These are phyloP conservation scores for Cutaneotrichosporon sp. DNA, from an alignment of 1,284 basidiomycete genomes.

Conservation along the genomic window DNA sequence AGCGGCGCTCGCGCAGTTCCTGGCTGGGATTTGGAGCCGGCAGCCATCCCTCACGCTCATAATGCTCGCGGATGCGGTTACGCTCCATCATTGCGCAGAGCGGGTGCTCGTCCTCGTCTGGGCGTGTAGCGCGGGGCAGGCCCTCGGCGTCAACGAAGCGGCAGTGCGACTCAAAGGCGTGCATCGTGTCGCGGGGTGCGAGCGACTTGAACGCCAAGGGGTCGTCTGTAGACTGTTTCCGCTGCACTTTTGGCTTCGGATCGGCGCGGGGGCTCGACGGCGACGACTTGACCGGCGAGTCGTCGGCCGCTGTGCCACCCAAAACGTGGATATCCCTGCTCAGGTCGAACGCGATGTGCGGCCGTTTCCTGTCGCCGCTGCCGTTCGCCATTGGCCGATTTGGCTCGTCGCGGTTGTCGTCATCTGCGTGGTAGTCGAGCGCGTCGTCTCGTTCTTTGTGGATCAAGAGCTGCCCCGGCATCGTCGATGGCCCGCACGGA, in stretches of 20 bases:
- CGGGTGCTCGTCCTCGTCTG: constrained; percentile 2
- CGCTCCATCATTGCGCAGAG: constrained; percentile 14
- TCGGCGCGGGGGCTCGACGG: neutral
- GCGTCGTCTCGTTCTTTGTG: constrained; percentile 4
- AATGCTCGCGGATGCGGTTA: constrained; percentile 22
- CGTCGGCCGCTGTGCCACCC: constrained; percentile 6
- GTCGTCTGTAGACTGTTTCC: neutral
- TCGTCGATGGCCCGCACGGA: neutral
- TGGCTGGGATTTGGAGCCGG: constrained; percentile 19
- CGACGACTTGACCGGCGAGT: neutral
- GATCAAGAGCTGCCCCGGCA: constrained; percentile 1
- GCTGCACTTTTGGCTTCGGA: no score
- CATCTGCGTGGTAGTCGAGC: neutral
- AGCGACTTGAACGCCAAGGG: constrained; percentile 1
- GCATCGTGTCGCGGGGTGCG: neutral
- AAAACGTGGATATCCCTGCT: constrained; percentile 3
- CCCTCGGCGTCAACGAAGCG: neutral
- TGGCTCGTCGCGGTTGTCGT: neutral
- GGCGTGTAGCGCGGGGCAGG: constrained; percentile 7
- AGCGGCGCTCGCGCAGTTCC: constrained; percentile 2
- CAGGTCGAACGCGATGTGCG: neutral
- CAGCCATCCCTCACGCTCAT: constrained; percentile 34
- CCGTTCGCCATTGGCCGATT: neutral
- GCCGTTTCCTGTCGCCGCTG: neutral
- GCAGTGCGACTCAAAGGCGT: neutral